These are phyloP conservation scores for Colletotrichum filicis DNA, from an alignment of 2,329 filamentous ascomycete genomes.

Conservation along the genomic window DNA sequence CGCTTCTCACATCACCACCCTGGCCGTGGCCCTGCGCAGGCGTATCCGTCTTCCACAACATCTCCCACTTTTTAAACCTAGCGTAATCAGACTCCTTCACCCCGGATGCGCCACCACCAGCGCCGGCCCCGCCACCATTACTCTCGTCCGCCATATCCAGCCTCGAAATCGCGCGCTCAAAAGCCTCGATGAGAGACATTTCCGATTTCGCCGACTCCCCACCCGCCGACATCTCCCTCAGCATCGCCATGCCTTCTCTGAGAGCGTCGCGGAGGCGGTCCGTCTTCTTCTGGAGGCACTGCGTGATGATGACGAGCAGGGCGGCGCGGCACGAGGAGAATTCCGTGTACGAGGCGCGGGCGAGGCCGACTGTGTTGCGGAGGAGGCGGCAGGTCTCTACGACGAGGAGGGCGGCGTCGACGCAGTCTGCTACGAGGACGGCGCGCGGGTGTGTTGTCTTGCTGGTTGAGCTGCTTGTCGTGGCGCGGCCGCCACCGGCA, in stretches of 20 bases:
- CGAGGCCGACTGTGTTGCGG: constrained; percentile 61
- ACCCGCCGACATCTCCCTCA: constrained; percentile 63
- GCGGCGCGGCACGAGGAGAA: constrained; percentile 66
- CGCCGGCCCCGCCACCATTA: not conserved
- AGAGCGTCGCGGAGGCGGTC: constrained; percentile 56
- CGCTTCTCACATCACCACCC: constrained; percentile 38
- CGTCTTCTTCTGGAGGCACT: constrained; percentile 50
- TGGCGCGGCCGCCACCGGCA: constrained; percentile 29
- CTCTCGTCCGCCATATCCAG: constrained; percentile 55
- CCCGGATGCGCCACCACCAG: constrained; percentile 32
- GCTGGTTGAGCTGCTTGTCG: constrained; percentile 4
- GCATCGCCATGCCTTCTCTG: constrained; percentile 60
- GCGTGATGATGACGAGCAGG: constrained; percentile 57
- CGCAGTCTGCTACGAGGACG: constrained; percentile 61
- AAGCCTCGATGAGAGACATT: constrained; percentile 62
- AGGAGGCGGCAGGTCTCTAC: constrained; percentile 62
- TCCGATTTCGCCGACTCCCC: constrained; percentile 64
- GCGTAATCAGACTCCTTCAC: constrained; percentile 60
- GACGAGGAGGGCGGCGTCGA: constrained; percentile 62
- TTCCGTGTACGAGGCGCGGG: constrained; percentile 65
- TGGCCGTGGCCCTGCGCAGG: constrained; percentile 38
- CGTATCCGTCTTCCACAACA: constrained; percentile 55
- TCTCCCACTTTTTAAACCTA: constrained; percentile 48
- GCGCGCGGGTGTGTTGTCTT: constrained; percentile 44
- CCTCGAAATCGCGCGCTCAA: constrained; percentile 58